A percentile compares a stretch with the other conserved stretches of the same genome.
These are phyloP conservation scores for Trichophyton mentagrophytes DNA, from an alignment of 2,329 filamentous ascomycete species.

Conservation along the genomic window DNA sequence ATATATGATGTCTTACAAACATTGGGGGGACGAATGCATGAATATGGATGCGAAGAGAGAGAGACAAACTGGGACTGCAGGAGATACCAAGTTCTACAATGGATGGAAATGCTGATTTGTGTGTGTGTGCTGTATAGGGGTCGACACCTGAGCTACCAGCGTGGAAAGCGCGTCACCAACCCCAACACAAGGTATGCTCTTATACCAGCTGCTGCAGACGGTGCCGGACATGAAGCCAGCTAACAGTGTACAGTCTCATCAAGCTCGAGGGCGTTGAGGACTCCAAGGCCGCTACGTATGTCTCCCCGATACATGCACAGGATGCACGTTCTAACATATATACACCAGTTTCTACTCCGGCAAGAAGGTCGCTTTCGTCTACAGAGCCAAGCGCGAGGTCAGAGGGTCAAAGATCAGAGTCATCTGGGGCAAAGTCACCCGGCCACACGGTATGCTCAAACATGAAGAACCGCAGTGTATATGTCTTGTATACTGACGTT, in stretches of 20 bases:
- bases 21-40: too few relatives aligned
- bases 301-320: neutral
- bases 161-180: conserved; percentile 82
- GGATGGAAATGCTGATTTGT: conserved; percentile 10
- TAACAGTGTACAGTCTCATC: conserved; percentile 52
- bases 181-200: conserved; percentile 54
- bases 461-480: neutral
- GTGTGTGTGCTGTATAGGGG: conserved; percentile 47
- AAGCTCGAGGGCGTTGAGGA: conserved; percentile 98
- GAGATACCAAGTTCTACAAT: too few relatives aligned
- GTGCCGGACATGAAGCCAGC: neutral
- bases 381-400: conserved; percentile 87
- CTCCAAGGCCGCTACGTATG: conserved; percentile 72
- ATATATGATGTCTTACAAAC: neutral
- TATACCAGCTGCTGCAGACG: neutral
- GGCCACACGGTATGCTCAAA: conserved; percentile 67
- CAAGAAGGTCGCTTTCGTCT: conserved; percentile 98
- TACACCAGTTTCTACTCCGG: conserved; percentile 71
- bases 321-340: conserved; percentile 4
- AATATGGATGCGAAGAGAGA: neutral
- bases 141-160: conserved; percentile 96
- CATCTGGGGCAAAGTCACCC: conserved; percentile 97
- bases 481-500: neutral
- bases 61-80: neutral
- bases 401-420: conserved; percentile 97